phyloP scores from a whole-genome alignment of 108 stramenopile genomes.

The Aurantiochytrium sp. region DNA sequence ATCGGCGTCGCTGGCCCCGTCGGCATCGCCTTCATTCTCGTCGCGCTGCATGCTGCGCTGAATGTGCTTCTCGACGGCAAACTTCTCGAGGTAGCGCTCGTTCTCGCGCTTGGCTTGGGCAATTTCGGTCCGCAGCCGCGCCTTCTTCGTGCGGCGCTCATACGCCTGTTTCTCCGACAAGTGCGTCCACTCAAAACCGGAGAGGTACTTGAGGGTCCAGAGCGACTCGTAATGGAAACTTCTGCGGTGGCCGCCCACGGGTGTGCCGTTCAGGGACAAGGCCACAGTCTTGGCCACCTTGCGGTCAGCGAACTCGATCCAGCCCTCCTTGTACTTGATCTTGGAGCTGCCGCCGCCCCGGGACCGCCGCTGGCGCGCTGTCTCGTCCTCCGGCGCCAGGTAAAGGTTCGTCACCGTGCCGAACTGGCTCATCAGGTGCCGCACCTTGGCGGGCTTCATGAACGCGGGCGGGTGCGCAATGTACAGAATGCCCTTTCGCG shows the following conservation, averaged over 20 bases:
- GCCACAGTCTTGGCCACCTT: slow-evolving; percentile 76
- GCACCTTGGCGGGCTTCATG: slow-evolving; percentile 89
- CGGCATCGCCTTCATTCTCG: not conserved
- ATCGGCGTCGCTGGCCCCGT: not conserved
- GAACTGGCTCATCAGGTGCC: slow-evolving; percentile 78
- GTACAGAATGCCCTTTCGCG: slow-evolving; percentile 81
- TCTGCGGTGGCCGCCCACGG: slow-evolving; percentile 53
- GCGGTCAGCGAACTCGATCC: slow-evolving; percentile 90
- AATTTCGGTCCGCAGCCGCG: slow-evolving; percentile 81
- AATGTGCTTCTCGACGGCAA: slow-evolving; percentile 64
- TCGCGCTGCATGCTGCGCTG: not conserved
- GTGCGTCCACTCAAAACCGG: slow-evolving; percentile 88
- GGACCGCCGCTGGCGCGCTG: slow-evolving; percentile 67
- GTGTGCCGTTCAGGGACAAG: slow-evolving; percentile 72
- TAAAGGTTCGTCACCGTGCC: slow-evolving; percentile 81
- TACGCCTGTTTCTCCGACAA: slow-evolving; percentile 95
- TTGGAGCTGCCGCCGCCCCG: slow-evolving; percentile 67
- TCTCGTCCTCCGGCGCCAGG: slow-evolving; percentile 82
- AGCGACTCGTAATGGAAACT: slow-evolving; percentile 65
- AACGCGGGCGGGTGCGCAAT: slow-evolving; percentile 87
- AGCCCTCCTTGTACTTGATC: slow-evolving; percentile 85
- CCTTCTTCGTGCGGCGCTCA: slow-evolving; percentile 82
- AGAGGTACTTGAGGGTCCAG: slow-evolving; percentile 91
- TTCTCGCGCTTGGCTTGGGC: slow-evolving; percentile 81
- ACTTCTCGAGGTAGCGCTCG: slow-evolving; percentile 74